These are phyloP conservation scores for Diospyros lotus DNA, from an alignment of 148 eudicot genomes.

Conservation along the genomic window DNA sequence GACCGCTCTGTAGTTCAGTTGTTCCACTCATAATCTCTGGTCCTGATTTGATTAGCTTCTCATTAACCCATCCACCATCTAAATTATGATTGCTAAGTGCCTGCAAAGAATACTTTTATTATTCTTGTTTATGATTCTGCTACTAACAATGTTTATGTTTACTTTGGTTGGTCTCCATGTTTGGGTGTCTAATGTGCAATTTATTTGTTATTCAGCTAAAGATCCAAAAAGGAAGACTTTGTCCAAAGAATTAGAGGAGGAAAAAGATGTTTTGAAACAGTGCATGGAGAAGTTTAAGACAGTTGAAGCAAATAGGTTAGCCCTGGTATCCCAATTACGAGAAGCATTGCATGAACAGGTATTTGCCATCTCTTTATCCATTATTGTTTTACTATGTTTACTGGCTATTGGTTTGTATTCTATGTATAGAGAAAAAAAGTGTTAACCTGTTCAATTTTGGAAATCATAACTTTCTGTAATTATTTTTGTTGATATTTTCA, in stretches of 20 bases:
- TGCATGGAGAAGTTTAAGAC: conserved; percentile 75
- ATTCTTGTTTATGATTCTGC: background rate
- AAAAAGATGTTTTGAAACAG: conserved; percentile 64
- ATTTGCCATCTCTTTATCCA: background rate
- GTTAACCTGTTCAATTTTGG: background rate
- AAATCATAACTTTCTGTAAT: too few species aligned
- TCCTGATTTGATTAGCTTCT: too few species aligned
- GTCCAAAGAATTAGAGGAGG: conserved; percentile 73
- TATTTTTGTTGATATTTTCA: background rate
- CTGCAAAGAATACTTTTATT: background rate
- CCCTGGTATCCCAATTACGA: conserved; percentile 67
- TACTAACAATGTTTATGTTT: conserved; percentile 1
- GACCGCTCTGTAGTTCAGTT: too few species aligned
- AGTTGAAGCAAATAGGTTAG: conserved; percentile 75
- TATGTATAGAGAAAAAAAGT: background rate
- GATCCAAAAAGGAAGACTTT: conserved; percentile 74
- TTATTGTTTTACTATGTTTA: background rate
- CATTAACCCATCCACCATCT: too few species aligned
- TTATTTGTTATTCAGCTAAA: conserved; percentile 47
- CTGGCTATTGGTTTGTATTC: background rate
- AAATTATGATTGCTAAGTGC: too few species aligned
- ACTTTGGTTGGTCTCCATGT: conserved; percentile 2
- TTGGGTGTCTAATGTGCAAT: conserved; percentile 18
- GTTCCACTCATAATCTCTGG: too few species aligned
- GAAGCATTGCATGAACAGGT: conserved; percentile 92